Percentiles rank a stretch among this genome's conserved stretches.
Evolutionary conservation across 257 asterid genomes (phyloP).

Genomic region (Haberlea rhodopensis): DNA sequence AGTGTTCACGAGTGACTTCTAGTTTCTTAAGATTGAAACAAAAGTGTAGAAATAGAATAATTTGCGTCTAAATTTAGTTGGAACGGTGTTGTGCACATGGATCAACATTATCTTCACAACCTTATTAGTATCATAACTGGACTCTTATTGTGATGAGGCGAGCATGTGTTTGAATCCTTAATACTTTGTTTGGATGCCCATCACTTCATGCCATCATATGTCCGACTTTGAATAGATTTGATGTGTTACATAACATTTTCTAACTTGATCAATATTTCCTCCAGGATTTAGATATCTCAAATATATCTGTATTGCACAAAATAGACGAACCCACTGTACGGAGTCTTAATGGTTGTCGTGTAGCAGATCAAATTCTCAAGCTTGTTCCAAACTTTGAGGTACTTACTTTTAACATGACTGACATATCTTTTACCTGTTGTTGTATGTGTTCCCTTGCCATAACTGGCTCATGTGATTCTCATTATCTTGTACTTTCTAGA

Average conservation of each 20-base stretch:
- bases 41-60: not conserved
- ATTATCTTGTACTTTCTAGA: conserved; percentile 34
- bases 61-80: no score
- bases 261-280: conserved; percentile 16
- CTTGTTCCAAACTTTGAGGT: conserved; percentile 90
- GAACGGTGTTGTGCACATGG: not conserved
- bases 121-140: not conserved
- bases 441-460: not conserved
- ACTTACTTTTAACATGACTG: conserved; percentile 13
- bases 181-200: not conserved
- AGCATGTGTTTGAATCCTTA: not conserved
- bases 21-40: not conserved
- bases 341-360: conserved; percentile 95
- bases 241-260: not conserved
- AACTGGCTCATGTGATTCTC: not conserved
- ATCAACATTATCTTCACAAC: not conserved
- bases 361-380: conserved; percentile 91
- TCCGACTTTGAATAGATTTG: not conserved
- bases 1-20: not conserved
- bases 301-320: conserved; percentile 61
- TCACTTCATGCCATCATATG: not conserved
- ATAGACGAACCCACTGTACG: conserved; percentile 88
- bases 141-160: not conserved
- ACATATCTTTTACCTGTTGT: not conserved
- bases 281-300: conserved; percentile 90